Base-by-base conservation (phyloP, 2,329 filamentous ascomycete species). In the Neonectria coccinea region DNA sequence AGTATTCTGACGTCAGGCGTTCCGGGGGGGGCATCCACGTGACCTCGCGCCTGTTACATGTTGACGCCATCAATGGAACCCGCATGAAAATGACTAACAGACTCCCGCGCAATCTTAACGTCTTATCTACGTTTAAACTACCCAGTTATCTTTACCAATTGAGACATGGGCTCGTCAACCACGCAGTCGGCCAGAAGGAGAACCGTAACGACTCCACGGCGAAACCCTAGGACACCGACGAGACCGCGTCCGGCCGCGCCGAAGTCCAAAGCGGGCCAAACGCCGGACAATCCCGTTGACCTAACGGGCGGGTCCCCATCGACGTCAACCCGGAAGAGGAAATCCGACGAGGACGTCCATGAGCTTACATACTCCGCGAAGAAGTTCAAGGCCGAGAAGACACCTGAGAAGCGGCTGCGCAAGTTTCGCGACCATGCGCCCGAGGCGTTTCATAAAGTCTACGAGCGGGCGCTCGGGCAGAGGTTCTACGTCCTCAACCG, bases 401-500 rank as follows among this genome's bases (percentile, higher is more conserved):
- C 59, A 0, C 66, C 62, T 10, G 80, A 82, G 62, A 81, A 80
- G 68, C 75, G 80, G 14, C 64, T 76, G 4, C 75, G 78, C 27
- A 67, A 67, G 58, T 80, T 79, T 56, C 76, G 80, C 14, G 12
- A 72, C 2, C 62, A 75, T 7, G 66, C 80, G 9, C 79, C 81
- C 1, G 70, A 75, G 39, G 62, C 68, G 11, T 84, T 83, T 59
- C 18, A 72, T 27, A 71, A 75, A 3, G 67, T 83, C 39, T 82
- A 80, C 58, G 67, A 74, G 1, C 76, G 82, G 16, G 82, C 83
- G 5, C 75, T 77, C 1, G 76, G 75, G 2, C 82, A 84, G 64
- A 76, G 80, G 62, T 82, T 86, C 73, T 86, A 80, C 65, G 80
- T 86, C 31, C 77, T 86, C 11, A 76, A 73, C 1, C 79, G 84